Conservation (phyloP, 345 rosid genomes). For the Corchorus olitorius region DNA sequence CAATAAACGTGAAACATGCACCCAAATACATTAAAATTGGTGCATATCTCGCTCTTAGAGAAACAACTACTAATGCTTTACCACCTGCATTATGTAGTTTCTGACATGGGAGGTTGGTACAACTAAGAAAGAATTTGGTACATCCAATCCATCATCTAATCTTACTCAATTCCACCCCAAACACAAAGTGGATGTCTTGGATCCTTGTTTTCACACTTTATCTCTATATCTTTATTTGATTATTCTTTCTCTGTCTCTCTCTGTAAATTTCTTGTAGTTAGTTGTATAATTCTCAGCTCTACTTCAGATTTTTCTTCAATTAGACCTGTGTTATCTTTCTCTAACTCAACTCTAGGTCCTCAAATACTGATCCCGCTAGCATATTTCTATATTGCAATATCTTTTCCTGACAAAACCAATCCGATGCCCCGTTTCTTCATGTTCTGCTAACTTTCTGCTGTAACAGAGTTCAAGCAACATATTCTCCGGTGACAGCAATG, state of each 20-base stretch:
- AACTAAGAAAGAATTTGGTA: neutral
- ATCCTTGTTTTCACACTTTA: slow-evolving; percentile 2
- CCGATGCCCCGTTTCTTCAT: no score
- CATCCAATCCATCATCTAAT: no score
- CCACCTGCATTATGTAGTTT: neutral
- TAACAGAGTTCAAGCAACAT: neutral
- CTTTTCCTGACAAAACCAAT: neutral
- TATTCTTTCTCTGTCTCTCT: neutral
- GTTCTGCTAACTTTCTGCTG: neutral
- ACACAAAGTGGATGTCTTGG: neutral
- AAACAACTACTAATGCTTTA: neutral
- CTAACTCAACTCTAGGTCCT: neutral
- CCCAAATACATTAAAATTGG: neutral
- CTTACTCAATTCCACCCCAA: no score
- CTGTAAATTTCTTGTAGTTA: neutral
- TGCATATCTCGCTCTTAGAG: neutral
- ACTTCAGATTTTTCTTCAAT: neutral
- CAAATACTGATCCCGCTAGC: neutral
- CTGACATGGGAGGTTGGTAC: neutral
- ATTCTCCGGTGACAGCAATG: no score
- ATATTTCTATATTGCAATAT: neutral
- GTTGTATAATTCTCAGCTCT: neutral
- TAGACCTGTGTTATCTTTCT: neutral
- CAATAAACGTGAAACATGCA: neutral
- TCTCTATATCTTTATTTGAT: neutral